Conservation (phyloP, 2,329 filamentous ascomycete species). For the Shiraia sp. region DNA sequence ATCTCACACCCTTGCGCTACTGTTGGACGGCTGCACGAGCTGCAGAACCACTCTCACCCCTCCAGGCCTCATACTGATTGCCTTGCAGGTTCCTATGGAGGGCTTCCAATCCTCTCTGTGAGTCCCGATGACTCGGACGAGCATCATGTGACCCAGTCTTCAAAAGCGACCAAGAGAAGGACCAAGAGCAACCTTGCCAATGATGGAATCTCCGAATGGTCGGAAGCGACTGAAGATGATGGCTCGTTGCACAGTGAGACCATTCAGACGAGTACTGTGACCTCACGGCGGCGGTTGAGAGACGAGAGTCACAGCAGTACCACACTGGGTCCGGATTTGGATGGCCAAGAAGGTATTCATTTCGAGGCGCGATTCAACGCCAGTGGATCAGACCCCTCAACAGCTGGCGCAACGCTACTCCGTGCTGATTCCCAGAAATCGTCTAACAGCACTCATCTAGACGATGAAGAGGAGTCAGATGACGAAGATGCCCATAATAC, state of each 20-base stretch:
- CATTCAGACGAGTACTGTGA: slow-evolving; percentile 14
- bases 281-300: slow-evolving; percentile 32
- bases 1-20: slow-evolving; percentile 1
- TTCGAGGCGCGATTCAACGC: slow-evolving; percentile 41
- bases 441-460: slow-evolving; percentile 30
- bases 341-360: slow-evolving; percentile 31
- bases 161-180: slow-evolving; percentile 30
- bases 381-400: slow-evolving; percentile 26
- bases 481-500: slow-evolving; percentile 39
- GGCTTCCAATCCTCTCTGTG: slow-evolving; percentile 53
- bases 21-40: slow-evolving; percentile 6
- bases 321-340: slow-evolving; percentile 27
- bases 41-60: too few species aligned
- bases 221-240: slow-evolving; percentile 15
- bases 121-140: slow-evolving; percentile 44
- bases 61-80: too few species aligned
- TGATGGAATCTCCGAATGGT: slow-evolving; percentile 20
- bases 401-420: slow-evolving; percentile 21
- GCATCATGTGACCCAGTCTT: slow-evolving; percentile 30
- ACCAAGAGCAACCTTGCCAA: slow-evolving; percentile 42
- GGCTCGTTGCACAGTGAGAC: slow-evolving; percentile 24
- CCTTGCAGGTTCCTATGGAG: slow-evolving; percentile 59
- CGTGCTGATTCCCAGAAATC: slow-evolving; percentile 34
- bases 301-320: slow-evolving; percentile 29
- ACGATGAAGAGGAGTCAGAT: slow-evolving; percentile 41